Conservation (phyloP, 305 asterid genomes). For the Fraxinus xanthoxyloides region DNA sequence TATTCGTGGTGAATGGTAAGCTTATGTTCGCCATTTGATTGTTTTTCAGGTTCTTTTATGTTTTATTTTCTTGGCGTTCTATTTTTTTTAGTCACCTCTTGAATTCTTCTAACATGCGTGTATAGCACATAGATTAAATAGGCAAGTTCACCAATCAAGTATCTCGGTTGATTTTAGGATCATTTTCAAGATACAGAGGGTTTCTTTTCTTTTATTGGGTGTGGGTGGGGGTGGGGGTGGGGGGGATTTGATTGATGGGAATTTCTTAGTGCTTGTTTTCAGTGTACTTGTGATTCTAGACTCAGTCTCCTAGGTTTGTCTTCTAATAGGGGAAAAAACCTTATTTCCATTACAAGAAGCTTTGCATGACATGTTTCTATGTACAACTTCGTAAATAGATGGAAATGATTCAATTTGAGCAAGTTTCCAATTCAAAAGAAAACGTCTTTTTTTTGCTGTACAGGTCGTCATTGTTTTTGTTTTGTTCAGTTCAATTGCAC, state of each 20-base stretch:
- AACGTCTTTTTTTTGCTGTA: not conserved
- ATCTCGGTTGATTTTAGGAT: not conserved
- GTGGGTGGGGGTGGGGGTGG: no score
- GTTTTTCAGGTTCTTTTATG: not conserved
- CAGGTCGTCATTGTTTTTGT: not conserved
- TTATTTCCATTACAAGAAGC: not conserved
- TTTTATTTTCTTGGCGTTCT: not conserved
- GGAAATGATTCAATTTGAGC: not conserved
- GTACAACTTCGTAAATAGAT: not conserved
- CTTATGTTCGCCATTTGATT: not conserved
- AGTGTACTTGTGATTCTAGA: not conserved
- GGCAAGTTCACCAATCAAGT: not conserved
- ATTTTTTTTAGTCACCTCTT: not conserved
- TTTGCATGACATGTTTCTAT: not conserved
- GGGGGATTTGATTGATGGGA: not conserved
- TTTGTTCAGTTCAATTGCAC: not conserved
- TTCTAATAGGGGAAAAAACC: not conserved
- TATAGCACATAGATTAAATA: not conserved
- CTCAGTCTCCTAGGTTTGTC: not conserved
- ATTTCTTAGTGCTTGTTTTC: not conserved
- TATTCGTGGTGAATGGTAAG: conserved; percentile 93
- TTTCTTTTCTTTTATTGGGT: no score
- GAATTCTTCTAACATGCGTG: not conserved
- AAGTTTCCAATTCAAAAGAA: not conserved
- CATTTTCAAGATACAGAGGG: not conserved